These are phyloP conservation scores for Candida corydali DNA, from an alignment of 805 yeast genomes.

Conservation along the genomic window DNA sequence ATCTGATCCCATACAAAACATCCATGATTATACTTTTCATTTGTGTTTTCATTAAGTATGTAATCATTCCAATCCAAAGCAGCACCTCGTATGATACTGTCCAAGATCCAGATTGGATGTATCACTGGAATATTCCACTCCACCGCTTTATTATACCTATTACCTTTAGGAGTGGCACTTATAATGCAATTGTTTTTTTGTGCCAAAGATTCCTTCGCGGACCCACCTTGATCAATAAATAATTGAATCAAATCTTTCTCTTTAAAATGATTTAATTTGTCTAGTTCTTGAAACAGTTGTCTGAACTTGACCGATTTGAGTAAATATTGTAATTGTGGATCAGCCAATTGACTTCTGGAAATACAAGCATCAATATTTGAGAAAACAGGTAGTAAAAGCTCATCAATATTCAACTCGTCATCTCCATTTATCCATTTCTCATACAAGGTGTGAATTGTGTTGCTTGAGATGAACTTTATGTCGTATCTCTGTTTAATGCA, in stretches of 20 bases:
- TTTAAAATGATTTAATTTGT: conserved; percentile 15
- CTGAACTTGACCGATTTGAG: conserved; percentile 20
- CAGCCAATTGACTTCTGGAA: conserved; percentile 27
- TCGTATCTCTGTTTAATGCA: conserved; percentile 52
- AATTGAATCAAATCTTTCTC: conserved; percentile 28
- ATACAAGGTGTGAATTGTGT: conserved; percentile 42
- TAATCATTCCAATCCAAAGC: conserved; percentile 39
- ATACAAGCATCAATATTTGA: conserved; percentile 43
- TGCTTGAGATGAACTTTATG: conserved; percentile 50
- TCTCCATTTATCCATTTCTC: conserved; percentile 52
- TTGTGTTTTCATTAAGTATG: conserved; percentile 19
- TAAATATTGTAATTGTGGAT: conserved; percentile 6
- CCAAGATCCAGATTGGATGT: conserved; percentile 49
- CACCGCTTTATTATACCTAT: conserved; percentile 46
- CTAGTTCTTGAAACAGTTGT: conserved; percentile 12
- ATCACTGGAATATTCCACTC: conserved; percentile 51
- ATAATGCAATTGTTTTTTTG: conserved; percentile 41
- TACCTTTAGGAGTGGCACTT: conserved; percentile 49
- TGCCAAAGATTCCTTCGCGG: conserved; percentile 47
- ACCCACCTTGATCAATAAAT: conserved; percentile 46
- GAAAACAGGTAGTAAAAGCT: conserved; percentile 39
- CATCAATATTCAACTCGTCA: conserved; percentile 24
- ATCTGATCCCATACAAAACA: conserved; percentile 36
- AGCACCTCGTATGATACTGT: conserved; percentile 42
- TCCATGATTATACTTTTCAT: conserved; percentile 9